A percentile compares a stretch with the other conserved stretches of the same genome.
phyloP scores from a whole-genome alignment of 2,329 filamentous ascomycete species.

The Bimuria novae-zelandiae region DNA sequence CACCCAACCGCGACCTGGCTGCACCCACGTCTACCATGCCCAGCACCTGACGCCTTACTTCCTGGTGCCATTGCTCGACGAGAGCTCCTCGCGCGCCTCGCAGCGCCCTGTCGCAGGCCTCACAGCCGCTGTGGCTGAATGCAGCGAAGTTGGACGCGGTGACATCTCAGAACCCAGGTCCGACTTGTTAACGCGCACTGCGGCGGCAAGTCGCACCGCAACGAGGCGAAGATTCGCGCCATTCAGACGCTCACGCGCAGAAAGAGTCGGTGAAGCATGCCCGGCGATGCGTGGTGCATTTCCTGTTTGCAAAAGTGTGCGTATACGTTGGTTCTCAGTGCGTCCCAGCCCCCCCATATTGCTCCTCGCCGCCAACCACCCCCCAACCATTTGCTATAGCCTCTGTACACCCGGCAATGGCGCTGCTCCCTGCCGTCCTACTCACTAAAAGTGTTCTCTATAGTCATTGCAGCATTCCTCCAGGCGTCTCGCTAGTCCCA shows the following conservation, averaged over 20 bases:
- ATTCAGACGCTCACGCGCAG: not conserved
- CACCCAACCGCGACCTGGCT: not conserved
- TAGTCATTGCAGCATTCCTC: conserved; percentile 27
- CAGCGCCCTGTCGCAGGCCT: conserved; percentile 7
- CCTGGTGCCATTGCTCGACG: conserved; percentile 10
- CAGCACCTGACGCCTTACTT: conserved; percentile 5
- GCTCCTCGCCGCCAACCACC: conserved; percentile 21
- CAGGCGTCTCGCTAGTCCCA: conserved; percentile 21
- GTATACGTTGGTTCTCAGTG: conserved; percentile 10
- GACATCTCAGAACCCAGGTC: conserved; percentile 8
- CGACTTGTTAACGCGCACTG: conserved; percentile 11
- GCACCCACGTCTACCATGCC: conserved; percentile 8
- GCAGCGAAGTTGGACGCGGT: conserved; percentile 8
- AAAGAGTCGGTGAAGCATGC: conserved; percentile 24
- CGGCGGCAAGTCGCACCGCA: conserved; percentile 5
- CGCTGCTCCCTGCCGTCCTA: conserved; percentile 16
- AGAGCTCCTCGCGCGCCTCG: not conserved
- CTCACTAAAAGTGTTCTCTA: conserved; percentile 17
- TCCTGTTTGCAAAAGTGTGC: conserved; percentile 19
- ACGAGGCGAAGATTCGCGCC: conserved; percentile 9
- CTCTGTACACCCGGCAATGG: conserved; percentile 15
- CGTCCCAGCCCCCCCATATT: conserved; percentile 21
- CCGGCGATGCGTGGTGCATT: conserved; percentile 17
- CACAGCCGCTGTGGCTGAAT: conserved; percentile 16
- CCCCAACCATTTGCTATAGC: conserved; percentile 14